Evolutionary conservation across 163 green algal species (phyloP), one percentile per base, ranked within the genome.

Genomic region (Prototheca stagnorum): DNA sequence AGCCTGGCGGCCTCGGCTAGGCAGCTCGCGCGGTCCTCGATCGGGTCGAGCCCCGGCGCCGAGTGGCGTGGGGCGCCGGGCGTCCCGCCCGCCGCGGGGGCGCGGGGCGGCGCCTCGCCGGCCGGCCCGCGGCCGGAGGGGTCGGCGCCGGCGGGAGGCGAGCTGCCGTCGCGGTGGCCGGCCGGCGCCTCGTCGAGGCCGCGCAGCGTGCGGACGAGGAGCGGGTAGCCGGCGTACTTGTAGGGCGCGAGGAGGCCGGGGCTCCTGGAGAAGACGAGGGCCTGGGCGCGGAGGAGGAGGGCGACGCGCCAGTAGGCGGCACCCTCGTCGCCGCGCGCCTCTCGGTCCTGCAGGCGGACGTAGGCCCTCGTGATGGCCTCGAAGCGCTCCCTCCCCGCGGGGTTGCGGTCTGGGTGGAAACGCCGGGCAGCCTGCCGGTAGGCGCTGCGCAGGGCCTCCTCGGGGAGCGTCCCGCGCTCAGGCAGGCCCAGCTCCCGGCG

Each of bases 381-480:
- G 53, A 96, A 96, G 35, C 63, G 64, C 9, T 85, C 77, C 0
- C 77, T 61, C 0, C 80, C 86, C 25, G 73, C 67, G 1, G 81
- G 81, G 69, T 96, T 96, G 54, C 86, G 88, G 73, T 95, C 86
- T 0, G 86, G 86, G 52, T 96, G 86, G 57, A 80, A 90, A 54
- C 72, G 68, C 22, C 56, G 59, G 8, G 67, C 59, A 21, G 61
- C 39, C 47, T 61, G 77, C 25, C 77, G 68, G 65, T 94, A 95
- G 1, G 87, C 79, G 2, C 57, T 61, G 57, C 89, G 85, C 23
- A 94, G 62, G 12, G 74, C 66, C 41, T 88, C 79, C 67, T 93
- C 85, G 2, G 39, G 29, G 24, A 84, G 39, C 14, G 23, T 35
- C 22, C 51, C 42, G 20, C 55, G 64, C 1, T 57, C 48, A 14